Conservation (phyloP, 2,329 filamentous ascomycete genomes). For the Ceratocystis eucalypticola region DNA sequence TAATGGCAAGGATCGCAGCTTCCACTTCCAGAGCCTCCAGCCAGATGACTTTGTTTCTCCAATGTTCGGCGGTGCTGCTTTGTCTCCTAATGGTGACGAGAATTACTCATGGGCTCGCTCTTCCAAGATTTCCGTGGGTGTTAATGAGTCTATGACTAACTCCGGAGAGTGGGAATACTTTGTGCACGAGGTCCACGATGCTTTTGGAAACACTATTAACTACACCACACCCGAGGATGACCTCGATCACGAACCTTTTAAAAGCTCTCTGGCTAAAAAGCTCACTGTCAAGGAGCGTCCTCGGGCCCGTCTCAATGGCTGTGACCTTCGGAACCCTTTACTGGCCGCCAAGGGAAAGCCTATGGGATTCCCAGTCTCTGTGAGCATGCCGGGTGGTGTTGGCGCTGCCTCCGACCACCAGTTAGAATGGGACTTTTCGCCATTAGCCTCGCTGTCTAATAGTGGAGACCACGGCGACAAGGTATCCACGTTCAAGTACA, state of each 20-base stretch:
- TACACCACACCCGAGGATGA: slow-evolving; percentile 58
- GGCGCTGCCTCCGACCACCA: slow-evolving; percentile 54
- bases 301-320: slow-evolving; percentile 54
- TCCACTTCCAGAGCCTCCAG: slow-evolving; percentile 86
- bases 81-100: slow-evolving; percentile 44
- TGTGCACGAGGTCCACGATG: slow-evolving; percentile 85
- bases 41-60: slow-evolving; percentile 76
- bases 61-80: slow-evolving; percentile 48
- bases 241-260: slow-evolving; percentile 46
- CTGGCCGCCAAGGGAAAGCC: slow-evolving; percentile 66
- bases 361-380: slow-evolving; percentile 50
- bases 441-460: slow-evolving; percentile 53
- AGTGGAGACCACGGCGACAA: slow-evolving; percentile 55
- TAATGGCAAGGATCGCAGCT: slow-evolving; percentile 69
- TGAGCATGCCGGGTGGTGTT: slow-evolving; percentile 41
- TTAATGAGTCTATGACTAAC: slow-evolving; percentile 77
- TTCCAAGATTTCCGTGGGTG: slow-evolving; percentile 60
- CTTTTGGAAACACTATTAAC: slow-evolving; percentile 69
- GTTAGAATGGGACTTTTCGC: slow-evolving; percentile 70
- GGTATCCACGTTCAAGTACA: slow-evolving; percentile 43
- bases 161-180: slow-evolving; percentile 79
- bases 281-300: slow-evolving; percentile 84
- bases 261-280: slow-evolving; percentile 54
- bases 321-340: slow-evolving; percentile 66
- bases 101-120: slow-evolving; percentile 65